Evolutionary conservation across 176 grass and related monocot genomes (phyloP).

Genomic region (Thalia dealbata): DNA sequence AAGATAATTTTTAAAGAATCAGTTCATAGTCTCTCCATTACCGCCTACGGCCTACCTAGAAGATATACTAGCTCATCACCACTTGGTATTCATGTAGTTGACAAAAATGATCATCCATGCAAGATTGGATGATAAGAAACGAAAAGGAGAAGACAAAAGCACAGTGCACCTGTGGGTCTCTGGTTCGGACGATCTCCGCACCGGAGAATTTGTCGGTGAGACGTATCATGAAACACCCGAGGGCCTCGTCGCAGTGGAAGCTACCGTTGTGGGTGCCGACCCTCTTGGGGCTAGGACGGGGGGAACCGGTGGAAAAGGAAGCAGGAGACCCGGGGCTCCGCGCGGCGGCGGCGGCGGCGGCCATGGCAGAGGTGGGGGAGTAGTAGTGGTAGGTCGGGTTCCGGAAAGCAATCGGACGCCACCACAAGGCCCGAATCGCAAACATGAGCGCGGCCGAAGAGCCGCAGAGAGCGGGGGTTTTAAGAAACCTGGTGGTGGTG

Average conservation of each 20-base stretch:
- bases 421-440: background rate
- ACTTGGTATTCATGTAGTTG: too few species aligned
- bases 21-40: too few species aligned
- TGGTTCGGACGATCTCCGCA: slow-evolving; percentile 71
- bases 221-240: slow-evolving; percentile 94
- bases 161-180: slow-evolving; percentile 48
- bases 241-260: slow-evolving; percentile 99
- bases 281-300: slow-evolving; percentile 31
- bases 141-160: background rate
- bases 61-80: too few species aligned
- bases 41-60: too few species aligned
- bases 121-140: too few species aligned
- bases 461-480: background rate
- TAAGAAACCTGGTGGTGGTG: background rate
- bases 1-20: too few species aligned
- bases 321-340: slow-evolving; percentile 41
- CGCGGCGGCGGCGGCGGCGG: slow-evolving; percentile 35
- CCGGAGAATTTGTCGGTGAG: slow-evolving; percentile 73
- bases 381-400: background rate
- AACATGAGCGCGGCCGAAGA: slow-evolving; percentile 5
- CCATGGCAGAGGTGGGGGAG: slow-evolving; percentile 24
- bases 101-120: too few species aligned
- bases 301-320: slow-evolving; percentile 26
- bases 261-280: slow-evolving; percentile 94
- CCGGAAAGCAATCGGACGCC: background rate